Evolutionary conservation across 345 rosid genomes (phyloP).

Genomic region (Dovyalis caffra): DNA sequence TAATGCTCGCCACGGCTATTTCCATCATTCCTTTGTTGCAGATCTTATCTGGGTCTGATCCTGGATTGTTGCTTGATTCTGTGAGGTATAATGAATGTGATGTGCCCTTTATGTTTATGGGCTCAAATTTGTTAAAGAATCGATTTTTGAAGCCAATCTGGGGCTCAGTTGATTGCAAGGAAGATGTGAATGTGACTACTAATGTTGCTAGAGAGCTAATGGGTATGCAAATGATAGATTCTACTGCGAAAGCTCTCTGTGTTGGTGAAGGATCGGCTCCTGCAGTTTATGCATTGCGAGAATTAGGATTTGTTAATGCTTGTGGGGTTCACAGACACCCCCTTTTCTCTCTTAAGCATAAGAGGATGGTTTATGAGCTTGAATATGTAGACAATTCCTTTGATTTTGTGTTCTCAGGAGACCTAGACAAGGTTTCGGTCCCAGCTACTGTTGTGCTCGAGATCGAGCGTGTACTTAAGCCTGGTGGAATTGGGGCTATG

Average conservation of each 20-base stretch:
- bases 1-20: conserved; percentile 48
- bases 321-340: conserved; percentile 47
- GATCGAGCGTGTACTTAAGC: conserved; percentile 75
- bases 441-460: conserved; percentile 81
- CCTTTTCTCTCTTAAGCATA: conserved; percentile 61
- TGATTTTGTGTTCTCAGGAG: conserved; percentile 69
- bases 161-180: conserved; percentile 48
- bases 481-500: conserved; percentile 80
- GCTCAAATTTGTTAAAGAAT: conserved; percentile 25
- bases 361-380: conserved; percentile 52
- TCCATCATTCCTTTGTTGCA: conserved; percentile 60
- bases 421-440: conserved; percentile 54
- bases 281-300: conserved; percentile 51
- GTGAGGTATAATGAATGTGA: conserved; percentile 41
- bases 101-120: conserved; percentile 29
- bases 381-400: conserved; percentile 60
- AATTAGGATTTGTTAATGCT: conserved; percentile 53
- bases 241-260: conserved; percentile 59
- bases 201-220: conserved; percentile 54
- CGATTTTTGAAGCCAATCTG: conserved; percentile 46
- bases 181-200: conserved; percentile 46
- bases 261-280: conserved; percentile 68
- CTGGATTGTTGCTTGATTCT: conserved; percentile 29
- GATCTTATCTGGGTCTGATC: conserved; percentile 38
- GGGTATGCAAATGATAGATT: conserved; percentile 44